Evolutionary conservation across 306 rosid genomes (phyloP), one percentile per base, ranked within the genome.

Genomic region (Neltuma alba): DNA sequence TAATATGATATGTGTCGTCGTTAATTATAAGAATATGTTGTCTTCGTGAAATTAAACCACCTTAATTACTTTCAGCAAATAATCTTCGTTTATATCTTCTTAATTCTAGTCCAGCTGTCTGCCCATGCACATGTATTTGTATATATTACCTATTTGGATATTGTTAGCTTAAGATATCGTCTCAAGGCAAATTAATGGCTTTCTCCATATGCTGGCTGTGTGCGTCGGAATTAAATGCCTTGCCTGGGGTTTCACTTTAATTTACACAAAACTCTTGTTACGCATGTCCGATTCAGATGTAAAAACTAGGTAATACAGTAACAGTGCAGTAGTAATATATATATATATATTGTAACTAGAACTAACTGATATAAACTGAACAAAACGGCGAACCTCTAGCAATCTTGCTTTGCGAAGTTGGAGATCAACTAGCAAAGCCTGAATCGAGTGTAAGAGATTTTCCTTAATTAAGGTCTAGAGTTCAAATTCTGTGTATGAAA

Each of bases 1-100:
- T 44, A 77, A 67, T n/a, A n/a, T n/a, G n/a, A n/a, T n/a, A n/a
- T 68, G 70, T 85, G 66, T 62, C 52, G 42, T 55, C 9, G 23
- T 62, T 60, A 48, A 66, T 80, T 50, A 41, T 68, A 47, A 48
- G 47, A 74, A 69, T 20, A 20, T 55, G 9, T 70, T 69, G 63
- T 82, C 67, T 52, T 47, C 42, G 62, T 27, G 34, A 38, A 72
- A 73, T 62, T 37, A 64, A 64, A 63, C 79, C 37, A 36, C 62
- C 62, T 20, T 2, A 63, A 9, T 73, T 81, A 69, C 55, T 48
- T 6, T 48, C 23, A 48, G 55, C 55, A 18, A 6, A 18, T 48
- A 6, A 48, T 48, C 55, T 48, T 48, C n/a, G n/a, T 47, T 45
- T 47, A 47, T 16, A 47, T 47, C 20, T 16, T 47, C 20, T 16